Base-by-base conservation (phyloP, 768 basidiomycete genomes). In the Trametes elegans region DNA sequence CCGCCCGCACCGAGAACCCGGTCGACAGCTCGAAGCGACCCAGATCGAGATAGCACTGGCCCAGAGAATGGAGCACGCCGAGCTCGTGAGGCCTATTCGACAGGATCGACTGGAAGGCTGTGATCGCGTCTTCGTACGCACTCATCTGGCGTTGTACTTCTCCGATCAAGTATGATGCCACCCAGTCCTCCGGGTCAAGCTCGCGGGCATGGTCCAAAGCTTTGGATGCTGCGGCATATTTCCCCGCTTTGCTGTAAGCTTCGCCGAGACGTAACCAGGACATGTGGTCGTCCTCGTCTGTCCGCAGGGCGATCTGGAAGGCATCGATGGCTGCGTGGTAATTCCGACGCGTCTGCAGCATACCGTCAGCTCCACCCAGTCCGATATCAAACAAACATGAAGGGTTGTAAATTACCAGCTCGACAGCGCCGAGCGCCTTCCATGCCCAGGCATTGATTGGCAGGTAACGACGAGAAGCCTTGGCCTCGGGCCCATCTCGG, bases 361-460 rank as follows among this genome's bases (percentile, higher is more conserved):
- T 5, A 21, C 11, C 11, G 5, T 46, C 29, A 46, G 45, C 16
- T 6, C 18, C 18, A 21, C 41, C 11, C 24, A 14, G 7, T 1
- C 6, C 16, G n/a, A 34, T 13, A 3, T 11, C 18, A 1, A 3
- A 10, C 28, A 7, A n/a, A 32, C 7, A 8, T 21, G 18, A 23
- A 36, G 10, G 26, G 87, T n/a, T n/a, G n/a, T n/a, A n/a, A n/a
- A n/a, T 70, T 64, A 94, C 96, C 72, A 95, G 73, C 68, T 95
- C 93, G 2, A 94, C 94, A 0, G 92, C 83, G 1, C 93, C 97
- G 31, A 93, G 72, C 19, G 94, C 95, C 71, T 97, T 98, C 95
- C 96, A 99, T 3, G 97, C 97, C 97, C 97, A 99, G 7, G 87
- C 81, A 63, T 96, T 94, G 32, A 83, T 84, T 0, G 90, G 87